These are phyloP conservation scores for Microthlaspi erraticum DNA, from an alignment of 345 rosid species.

Conservation along the genomic window DNA sequence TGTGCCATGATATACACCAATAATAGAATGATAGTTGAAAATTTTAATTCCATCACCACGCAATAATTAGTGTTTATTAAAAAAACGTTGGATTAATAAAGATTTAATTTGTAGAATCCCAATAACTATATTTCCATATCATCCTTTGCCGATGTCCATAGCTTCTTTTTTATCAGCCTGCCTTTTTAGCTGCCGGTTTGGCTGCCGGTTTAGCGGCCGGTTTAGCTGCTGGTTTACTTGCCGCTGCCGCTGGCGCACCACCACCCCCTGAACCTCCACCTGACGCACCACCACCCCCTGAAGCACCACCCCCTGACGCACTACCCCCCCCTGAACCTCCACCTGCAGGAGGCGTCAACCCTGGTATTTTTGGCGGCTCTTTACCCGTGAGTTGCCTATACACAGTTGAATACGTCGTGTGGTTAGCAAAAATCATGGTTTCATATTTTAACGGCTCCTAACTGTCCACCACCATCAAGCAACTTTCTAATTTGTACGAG, in stretches of 20 bases:
- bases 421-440: constrained; percentile 6
- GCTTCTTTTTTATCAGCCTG: not conserved
- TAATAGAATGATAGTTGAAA: not conserved
- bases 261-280: not conserved
- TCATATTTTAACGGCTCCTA: not conserved
- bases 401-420: constrained; percentile 1
- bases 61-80: not conserved
- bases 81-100: not conserved
- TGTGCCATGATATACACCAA: constrained; percentile 9
- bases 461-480: constrained; percentile 18
- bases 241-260: not conserved
- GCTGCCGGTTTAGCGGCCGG: not conserved
- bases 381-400: constrained; percentile 16
- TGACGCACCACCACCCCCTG: no score
- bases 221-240: not conserved
- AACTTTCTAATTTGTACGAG: not conserved
- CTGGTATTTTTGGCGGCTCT: constrained; percentile 25
- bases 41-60: not conserved
- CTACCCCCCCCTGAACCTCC: not conserved
- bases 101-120: not conserved
- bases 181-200: not conserved
- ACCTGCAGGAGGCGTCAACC: not conserved
- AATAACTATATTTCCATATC: constrained; percentile 3
- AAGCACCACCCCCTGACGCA: not conserved
- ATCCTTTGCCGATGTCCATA: not conserved